Base-by-base conservation (phyloP, 768 basidiomycete species). In the Lentinula detonsa region DNA sequence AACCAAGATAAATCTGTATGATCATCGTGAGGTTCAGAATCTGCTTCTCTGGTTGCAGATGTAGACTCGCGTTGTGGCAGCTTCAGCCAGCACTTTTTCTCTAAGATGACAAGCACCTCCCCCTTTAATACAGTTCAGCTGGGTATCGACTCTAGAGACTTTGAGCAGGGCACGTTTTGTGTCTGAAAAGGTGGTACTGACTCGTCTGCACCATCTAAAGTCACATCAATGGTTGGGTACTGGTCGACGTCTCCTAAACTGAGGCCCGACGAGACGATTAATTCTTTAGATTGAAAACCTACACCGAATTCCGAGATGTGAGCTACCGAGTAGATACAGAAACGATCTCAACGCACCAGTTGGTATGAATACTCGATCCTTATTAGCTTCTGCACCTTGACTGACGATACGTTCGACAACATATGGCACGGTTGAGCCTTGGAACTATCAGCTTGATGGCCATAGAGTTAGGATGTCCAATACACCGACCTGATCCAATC, bases 201-300 rank as follows among this genome's bases (percentile, higher is more conserved):
- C 93, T 98, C 96, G 64, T 98, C 96, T 2, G 96, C 96, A 48
- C 96, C 96, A 70, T 99, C 97, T 46, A 99, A 85, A 1, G 95
- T 98, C n/a, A 98, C 92, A 68, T 99, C 97, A 59, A 98, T 88
- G 1, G 79, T 77, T 4, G 90, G 87, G 73, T 90, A 95, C 70
- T 94, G 88, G 69, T 94, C 90, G 13, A 95, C 86, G 68, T 97
- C 95, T 37, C 94, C 95, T 4, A 97, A 82, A 35, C 73, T 83
- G 13, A 97, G 78, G 5, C 86, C 83, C 28, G 87, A 85, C 49
- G 81, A 79, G 57, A 98, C 86, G 69, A 99, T 98, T 62, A 99
- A 85, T 69, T 97, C 87, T 71, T 94, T 96, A 15, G 93, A 95
- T 75, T 99, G 97, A 74, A 98, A 98, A 21, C 95, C 92, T 81